Conservation (phyloP, 345 rosid genomes). For the Lepidium aucheri region DNA sequence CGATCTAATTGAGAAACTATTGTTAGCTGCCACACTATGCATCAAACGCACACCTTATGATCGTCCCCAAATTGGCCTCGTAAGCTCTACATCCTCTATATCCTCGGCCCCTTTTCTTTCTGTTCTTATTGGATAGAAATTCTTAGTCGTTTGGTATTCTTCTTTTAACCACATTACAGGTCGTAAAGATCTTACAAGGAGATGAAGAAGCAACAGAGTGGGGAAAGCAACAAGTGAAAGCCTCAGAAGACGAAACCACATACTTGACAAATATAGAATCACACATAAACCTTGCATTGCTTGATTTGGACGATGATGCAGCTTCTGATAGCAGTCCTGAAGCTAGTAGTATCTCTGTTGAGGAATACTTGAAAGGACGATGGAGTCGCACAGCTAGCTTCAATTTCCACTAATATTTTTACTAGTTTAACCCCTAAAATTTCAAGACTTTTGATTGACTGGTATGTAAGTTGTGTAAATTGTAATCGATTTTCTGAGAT, state of each 20-base stretch:
- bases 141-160: background rate
- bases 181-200: slow-evolving; percentile 75
- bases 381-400: slow-evolving; percentile 81
- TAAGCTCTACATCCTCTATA: slow-evolving; percentile 12
- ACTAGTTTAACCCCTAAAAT: slow-evolving; percentile 8
- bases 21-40: slow-evolving; percentile 77
- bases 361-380: slow-evolving; percentile 71
- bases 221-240: slow-evolving; percentile 52
- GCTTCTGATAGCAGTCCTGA: slow-evolving; percentile 51
- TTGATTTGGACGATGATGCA: slow-evolving; percentile 71
- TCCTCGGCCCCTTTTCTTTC: background rate
- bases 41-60: slow-evolving; percentile 48
- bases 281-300: slow-evolving; percentile 75
- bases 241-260: slow-evolving; percentile 46
- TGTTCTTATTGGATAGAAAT: background rate
- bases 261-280: slow-evolving; percentile 54
- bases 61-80: slow-evolving; percentile 71
- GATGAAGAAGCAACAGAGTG: slow-evolving; percentile 58
- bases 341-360: slow-evolving; percentile 45
- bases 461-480: slow-evolving; percentile 20
- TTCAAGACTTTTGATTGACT: background rate
- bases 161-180: slow-evolving; percentile 28
- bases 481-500: slow-evolving; percentile 11
- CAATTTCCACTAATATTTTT: slow-evolving; percentile 29
- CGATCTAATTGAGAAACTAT: slow-evolving; percentile 57